Percentiles rank a stretch among this genome's conserved stretches.
Conservation (phyloP, 495 filamentous ascomycete species). For the Lasiosphaeria hispida region DNA sequence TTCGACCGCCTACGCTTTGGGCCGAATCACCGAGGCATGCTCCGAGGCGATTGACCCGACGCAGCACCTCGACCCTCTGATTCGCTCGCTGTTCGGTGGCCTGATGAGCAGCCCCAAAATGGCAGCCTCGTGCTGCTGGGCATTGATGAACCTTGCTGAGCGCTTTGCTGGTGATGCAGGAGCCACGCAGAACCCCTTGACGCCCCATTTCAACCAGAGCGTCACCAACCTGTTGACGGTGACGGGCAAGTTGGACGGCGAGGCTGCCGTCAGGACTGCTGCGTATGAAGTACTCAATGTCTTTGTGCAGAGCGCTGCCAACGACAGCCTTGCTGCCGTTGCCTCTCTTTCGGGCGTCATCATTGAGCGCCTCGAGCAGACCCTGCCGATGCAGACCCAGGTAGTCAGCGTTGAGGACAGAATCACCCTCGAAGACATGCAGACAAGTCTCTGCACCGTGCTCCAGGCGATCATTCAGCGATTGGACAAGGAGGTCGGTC, state of each 20-base stretch:
- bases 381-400: conserved; percentile 85
- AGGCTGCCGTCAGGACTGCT: conserved; percentile 91
- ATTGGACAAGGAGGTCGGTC: conserved; percentile 84
- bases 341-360: conserved; percentile 79
- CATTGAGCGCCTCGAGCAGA: conserved; percentile 84
- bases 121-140: conserved; percentile 98
- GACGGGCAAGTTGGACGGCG: conserved; percentile 78
- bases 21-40: conserved; percentile 89
- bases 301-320: conserved; percentile 85
- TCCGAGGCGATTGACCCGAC: conserved; percentile 82
- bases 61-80: conserved; percentile 76
- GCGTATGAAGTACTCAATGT: conserved; percentile 97
- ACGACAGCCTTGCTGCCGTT: conserved; percentile 76
- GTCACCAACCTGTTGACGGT: conserved; percentile 79
- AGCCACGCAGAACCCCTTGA: conserved; percentile 75
- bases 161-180: conserved; percentile 82
- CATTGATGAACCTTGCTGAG: conserved; percentile 96
- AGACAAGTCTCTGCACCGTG: conserved; percentile 89
- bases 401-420: conserved; percentile 95
- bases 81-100: conserved; percentile 85
- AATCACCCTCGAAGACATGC: conserved; percentile 93
- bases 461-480: conserved; percentile 88
- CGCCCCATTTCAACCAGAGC: conserved; percentile 89
- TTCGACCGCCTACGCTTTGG: conserved; percentile 94
- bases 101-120: conserved; percentile 92